phyloP scores from a whole-genome alignment of 345 rosid genomes.

The Syzygium jambos region DNA sequence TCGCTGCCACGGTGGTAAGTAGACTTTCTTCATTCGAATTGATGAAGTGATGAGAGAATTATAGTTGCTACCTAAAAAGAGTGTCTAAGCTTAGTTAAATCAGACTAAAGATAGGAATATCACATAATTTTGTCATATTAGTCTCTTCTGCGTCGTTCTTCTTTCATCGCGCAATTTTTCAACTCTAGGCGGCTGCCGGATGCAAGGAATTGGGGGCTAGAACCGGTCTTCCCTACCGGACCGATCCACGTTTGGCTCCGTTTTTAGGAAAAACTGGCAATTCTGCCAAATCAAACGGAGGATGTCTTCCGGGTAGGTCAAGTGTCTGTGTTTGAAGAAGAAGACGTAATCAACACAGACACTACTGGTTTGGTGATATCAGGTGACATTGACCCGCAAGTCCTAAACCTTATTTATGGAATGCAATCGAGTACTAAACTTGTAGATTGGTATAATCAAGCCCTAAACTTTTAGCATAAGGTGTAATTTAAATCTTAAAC shows the following conservation, averaged over 20 bases:
- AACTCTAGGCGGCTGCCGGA: constrained; percentile 63
- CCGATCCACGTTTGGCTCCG: constrained; percentile 43
- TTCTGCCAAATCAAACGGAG: neutral
- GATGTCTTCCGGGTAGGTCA: neutral
- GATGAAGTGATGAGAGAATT: neutral
- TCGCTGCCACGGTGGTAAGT: constrained; percentile 83
- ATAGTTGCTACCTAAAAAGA: neutral
- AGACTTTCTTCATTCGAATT: neutral
- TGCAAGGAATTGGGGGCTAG: constrained; percentile 88
- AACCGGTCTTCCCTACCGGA: constrained; percentile 48
- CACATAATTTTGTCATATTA: neutral
- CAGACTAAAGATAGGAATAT: neutral
- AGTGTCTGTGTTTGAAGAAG: neutral
- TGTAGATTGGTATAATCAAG: neutral
- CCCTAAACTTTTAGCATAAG: neutral
- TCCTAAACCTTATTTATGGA: neutral
- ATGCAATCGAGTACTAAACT: neutral
- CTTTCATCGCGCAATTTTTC: neutral
- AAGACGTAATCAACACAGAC: neutral
- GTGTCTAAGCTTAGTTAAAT: neutral
- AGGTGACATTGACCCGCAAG: accelerated
- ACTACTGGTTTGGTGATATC: neutral
- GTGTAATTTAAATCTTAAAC: neutral
- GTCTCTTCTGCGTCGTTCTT: neutral
- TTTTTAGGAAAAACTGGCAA: constrained; percentile 5